A percentile compares a stretch with the other conserved stretches of the same genome.
Conservation (phyloP, 2,329 filamentous ascomycete species). For the Aureobasidium sp. region DNA sequence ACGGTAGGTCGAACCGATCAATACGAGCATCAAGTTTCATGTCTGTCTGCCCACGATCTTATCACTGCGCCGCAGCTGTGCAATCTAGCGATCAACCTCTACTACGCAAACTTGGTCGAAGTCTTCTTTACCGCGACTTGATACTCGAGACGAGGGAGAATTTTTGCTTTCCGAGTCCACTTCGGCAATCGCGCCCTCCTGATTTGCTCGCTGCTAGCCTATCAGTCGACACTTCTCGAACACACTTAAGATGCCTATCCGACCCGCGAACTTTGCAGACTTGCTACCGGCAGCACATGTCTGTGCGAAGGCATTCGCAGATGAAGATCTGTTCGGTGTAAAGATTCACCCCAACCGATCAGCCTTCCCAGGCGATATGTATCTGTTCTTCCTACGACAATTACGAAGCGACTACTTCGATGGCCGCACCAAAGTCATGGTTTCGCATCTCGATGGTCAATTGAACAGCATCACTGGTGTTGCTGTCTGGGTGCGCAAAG, state of each 20-base stretch:
- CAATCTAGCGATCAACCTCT: background rate
- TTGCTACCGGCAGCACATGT: slow-evolving; percentile 23
- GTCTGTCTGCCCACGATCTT: background rate
- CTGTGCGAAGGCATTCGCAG: slow-evolving; percentile 23
- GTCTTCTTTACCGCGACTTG: background rate
- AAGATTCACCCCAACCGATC: slow-evolving; percentile 22
- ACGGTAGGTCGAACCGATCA: background rate
- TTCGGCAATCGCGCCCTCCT: background rate
- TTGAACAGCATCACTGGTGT: slow-evolving; percentile 21
- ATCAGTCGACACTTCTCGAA: background rate
- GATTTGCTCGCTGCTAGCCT: too few species aligned
- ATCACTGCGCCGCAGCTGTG: background rate
- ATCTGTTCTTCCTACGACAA: slow-evolving; percentile 23
- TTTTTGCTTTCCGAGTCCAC: too few species aligned
- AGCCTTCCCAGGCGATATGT: slow-evolving; percentile 23
- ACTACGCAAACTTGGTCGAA: too few species aligned
- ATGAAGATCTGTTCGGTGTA: slow-evolving; percentile 23
- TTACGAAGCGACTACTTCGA: slow-evolving; percentile 19
- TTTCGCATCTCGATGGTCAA: background rate
- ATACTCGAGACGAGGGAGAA: background rate
- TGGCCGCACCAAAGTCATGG: background rate
- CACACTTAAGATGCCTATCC: slow-evolving; percentile 21
- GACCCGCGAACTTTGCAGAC: slow-evolving; percentile 23
- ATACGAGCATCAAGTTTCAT: background rate
- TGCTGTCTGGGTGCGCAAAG: slow-evolving; percentile 23